Evolutionary conservation across 805 yeast genomes (phyloP), one percentile per base, ranked within the genome.

Genomic region (Kockiozyma suomiensis): DNA sequence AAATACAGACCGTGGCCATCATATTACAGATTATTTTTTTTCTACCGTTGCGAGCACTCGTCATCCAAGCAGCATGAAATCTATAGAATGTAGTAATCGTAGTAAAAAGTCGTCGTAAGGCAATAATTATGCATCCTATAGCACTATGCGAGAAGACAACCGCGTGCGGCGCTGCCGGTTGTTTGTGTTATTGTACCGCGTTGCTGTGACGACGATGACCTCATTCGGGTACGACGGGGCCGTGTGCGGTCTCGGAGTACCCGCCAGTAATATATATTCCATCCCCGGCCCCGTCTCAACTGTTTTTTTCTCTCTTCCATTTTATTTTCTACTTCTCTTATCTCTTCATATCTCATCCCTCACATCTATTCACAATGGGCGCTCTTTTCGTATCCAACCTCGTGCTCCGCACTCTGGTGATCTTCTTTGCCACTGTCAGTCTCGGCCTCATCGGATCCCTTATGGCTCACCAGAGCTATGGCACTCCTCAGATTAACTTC

Each of bases 371-470:
- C 56, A 40, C 50, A 53, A 61, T 62, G 66, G 63, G 65, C 32
- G 59, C 43, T 17, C 48, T 63, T 26, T 63, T 62, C 55, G 32
- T 63, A 48, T 19, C 64, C 50, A 59, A 46, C 56, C 3, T 19
- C 68, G 75, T 85, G 66, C 81, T 91, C 70, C 88, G 99, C 80
- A 78, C 75, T 46, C 68, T 85, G 54, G 88, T 90, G 81, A 87
- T 92, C 71, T 78, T 84, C 70, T 85, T 90, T 76, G 81, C 91
- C 66, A 85, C 85, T 61, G 83, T 92, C 70, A 82, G 85, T 57
- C 83, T 94, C 64, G 99, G 97, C 74, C 81, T 93, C 70, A 83
- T 94, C 66, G 97, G 91, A 68, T 87, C 94, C n/a, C 83, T 93
- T 70, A 74, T 73, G 45, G 86, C 90, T 60, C 88, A 89, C 62